Base-by-base conservation (phyloP, 306 rosid genomes). In the Rubus parviflorus region DNA sequence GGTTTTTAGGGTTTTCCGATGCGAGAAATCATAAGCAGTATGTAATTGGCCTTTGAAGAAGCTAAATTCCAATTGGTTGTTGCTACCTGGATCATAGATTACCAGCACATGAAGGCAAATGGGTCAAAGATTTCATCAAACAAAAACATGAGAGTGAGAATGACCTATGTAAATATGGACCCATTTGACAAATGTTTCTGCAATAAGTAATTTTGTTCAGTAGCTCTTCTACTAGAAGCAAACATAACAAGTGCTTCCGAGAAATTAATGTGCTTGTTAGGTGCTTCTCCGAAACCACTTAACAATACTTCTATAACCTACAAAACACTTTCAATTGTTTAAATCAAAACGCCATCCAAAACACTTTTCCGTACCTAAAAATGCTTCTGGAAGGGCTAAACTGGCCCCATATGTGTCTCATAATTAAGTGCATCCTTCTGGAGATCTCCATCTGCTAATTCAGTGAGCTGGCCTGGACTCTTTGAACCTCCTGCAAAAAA, bases 381-480 rank as follows among this genome's bases (percentile, higher is more conserved):
- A 62, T 62, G 9, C 43, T 25, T 61, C 67, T 61, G 37, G 67
- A 61, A 13, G 41, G 42, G 67, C 65, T 61, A 25, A 61, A 61
- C 17, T 14, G 67, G 67, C 8, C 25, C 20, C 7, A 85, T 80
- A 71, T 72, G 0, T 79, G 86, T 86, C 91, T 43, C 41, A 23
- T 60, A n/a, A n/a, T n/a, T n/a, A 61, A 68, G 64, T 60, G 65
- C 71, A 80, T 75, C 81, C 54, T 1, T 46, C 49, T 60, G 45
- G 37, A 3, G 10, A 15, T 61, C 10, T 37, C 15, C 73, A 9
- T 53, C 42, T 61, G 17, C 42, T 64, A 38, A 41, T 61, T 61
- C 56, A 23, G 76, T 80, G 81, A 84, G 85, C 89, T 83, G 81
- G 89, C 76, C 54, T 74, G 72, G 56, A 58, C 78, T 54, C 54